Evolutionary conservation across 2,329 filamentous ascomycete species (phyloP).

Genomic region (Monosporascus sp.): DNA sequence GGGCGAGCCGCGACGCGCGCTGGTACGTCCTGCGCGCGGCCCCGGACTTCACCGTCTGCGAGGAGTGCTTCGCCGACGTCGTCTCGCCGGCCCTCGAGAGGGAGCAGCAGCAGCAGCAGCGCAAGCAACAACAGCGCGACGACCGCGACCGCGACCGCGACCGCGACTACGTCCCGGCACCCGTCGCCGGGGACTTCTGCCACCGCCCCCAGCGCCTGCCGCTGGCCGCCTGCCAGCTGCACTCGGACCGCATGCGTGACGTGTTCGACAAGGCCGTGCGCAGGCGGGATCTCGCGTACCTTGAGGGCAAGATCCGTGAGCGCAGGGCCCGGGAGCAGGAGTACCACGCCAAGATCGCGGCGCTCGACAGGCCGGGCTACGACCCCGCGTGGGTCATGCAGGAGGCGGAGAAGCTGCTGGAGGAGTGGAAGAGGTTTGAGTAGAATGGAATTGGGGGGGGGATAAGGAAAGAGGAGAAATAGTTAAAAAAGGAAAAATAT

Average conservation of each 20-base stretch:
- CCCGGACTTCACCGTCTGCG: conserved; percentile 76
- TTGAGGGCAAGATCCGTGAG: conserved; percentile 53
- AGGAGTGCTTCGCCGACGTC: conserved; percentile 77
- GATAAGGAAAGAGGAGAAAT: conserved; percentile 15
- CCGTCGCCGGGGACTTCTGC: conserved; percentile 62
- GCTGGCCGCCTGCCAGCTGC: conserved; percentile 67
- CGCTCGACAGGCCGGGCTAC: conserved; percentile 31
- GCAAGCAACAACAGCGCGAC: conserved; percentile 35
- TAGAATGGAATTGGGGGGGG: conserved; percentile 29
- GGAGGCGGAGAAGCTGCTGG: conserved; percentile 42
- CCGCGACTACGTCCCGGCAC: conserved; percentile 37
- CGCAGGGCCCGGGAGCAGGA: conserved; percentile 54
- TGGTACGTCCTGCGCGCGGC: conserved; percentile 78
- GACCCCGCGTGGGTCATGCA: conserved; percentile 31
- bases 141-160: conserved; percentile 24
- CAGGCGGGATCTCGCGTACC: conserved; percentile 59
- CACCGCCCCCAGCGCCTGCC: conserved; percentile 51
- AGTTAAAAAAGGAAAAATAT: neutral
- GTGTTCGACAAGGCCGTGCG: conserved; percentile 64
- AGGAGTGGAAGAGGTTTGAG: conserved; percentile 47
- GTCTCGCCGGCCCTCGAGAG: conserved; percentile 52
- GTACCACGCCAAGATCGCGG: conserved; percentile 48
- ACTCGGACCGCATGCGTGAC: conserved; percentile 71
- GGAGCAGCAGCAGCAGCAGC: conserved; percentile 25
- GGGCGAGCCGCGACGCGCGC: conserved; percentile 51